These are phyloP conservation scores for Ephemerocybe angulata DNA, from an alignment of 768 basidiomycete species.

Conservation along the genomic window DNA sequence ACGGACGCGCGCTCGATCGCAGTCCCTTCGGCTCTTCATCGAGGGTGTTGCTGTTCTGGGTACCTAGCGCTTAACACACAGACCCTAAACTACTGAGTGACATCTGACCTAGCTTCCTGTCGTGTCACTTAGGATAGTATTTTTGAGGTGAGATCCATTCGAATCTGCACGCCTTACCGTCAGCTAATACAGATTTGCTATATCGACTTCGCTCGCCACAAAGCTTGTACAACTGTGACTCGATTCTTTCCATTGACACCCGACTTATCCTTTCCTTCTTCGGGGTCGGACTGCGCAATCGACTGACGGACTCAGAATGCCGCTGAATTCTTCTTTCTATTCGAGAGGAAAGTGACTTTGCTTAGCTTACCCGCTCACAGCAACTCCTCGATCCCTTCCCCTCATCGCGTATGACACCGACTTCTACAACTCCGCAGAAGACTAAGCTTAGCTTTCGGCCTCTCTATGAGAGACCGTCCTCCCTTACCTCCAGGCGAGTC, in stretches of 20 bases:
- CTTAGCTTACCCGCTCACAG: background rate
- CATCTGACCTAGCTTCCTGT: background rate
- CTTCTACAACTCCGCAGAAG: background rate
- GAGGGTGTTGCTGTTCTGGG: background rate
- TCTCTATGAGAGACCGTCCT: background rate
- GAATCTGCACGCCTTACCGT: too few relatives aligned
- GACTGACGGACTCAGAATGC: background rate
- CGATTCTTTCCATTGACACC: too few relatives aligned
- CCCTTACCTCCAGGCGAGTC: background rate
- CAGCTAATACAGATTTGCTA: too few relatives aligned
- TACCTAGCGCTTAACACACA: too few relatives aligned
- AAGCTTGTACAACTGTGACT: too few relatives aligned
- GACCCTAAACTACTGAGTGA: background rate
- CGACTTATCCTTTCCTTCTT: conserved; percentile 4
- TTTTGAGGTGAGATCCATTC: background rate
- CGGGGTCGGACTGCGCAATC: background rate
- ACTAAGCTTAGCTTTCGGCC: background rate
- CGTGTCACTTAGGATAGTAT: background rate
- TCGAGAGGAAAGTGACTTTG: background rate
- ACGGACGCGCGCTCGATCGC: background rate
- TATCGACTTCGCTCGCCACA: too few relatives aligned
- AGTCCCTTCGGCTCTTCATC: background rate
- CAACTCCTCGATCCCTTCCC: background rate
- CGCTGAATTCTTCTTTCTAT: conserved; percentile 1
- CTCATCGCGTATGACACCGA: background rate